phyloP scores from a whole-genome alignment of 139 green algal genomes.

The Coelastrella sp. region DNA sequence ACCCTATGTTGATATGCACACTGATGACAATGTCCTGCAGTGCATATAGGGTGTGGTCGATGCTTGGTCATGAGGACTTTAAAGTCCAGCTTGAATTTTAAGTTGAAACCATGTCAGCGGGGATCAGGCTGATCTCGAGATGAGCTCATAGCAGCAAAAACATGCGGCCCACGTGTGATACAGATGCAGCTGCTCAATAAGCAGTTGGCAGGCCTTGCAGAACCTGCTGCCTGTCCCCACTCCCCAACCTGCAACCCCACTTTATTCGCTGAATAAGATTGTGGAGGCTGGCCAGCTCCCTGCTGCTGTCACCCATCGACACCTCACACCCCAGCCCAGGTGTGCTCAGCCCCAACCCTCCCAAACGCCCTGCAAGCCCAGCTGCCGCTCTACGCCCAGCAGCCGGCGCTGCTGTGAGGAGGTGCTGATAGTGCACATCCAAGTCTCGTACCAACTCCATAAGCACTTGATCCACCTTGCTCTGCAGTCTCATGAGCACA shows the following conservation, averaged over 20 bases:
- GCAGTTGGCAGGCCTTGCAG: slow-evolving; percentile 16
- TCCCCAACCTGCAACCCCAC: neutral
- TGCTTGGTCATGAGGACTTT: too few relatives aligned
- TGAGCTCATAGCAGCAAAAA: neutral
- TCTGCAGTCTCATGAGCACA: neutral
- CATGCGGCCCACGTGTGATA: too few relatives aligned
- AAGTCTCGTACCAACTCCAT: slow-evolving; percentile 19
- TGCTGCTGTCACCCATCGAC: slow-evolving; percentile 19
- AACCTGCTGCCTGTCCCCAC: neutral
- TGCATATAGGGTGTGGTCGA: too few relatives aligned
- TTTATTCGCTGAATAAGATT: slow-evolving; percentile 35
- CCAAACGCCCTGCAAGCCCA: neutral
- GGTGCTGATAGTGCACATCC: slow-evolving; percentile 5
- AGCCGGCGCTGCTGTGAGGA: slow-evolving; percentile 8
- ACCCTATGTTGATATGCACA: too few relatives aligned
- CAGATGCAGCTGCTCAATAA: neutral
- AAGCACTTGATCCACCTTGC: neutral
- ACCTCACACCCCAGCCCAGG: too few relatives aligned
- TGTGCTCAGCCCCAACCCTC: neutral
- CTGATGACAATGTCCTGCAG: too few relatives aligned
- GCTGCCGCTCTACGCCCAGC: neutral
- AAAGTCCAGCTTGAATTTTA: too few relatives aligned
- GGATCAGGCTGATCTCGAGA: neutral
- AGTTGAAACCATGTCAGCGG: too few relatives aligned
- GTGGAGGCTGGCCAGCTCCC: slow-evolving; percentile 39